A percentile compares a stretch with the other conserved stretches of the same genome.
Conservation (phyloP, 768 basidiomycete species). For the Russula sp. region DNA sequence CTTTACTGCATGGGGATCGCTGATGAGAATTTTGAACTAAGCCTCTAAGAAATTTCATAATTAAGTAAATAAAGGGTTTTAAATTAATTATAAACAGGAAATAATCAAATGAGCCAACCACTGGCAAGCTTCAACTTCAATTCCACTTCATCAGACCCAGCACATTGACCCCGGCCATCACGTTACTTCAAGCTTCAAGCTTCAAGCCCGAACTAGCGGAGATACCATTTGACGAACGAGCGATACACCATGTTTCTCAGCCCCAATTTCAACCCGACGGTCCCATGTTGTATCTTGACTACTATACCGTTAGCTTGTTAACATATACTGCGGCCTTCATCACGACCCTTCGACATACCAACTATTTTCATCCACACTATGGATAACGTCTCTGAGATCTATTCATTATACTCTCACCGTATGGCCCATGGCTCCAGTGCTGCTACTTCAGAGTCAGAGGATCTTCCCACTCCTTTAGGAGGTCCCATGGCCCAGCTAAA, state of each 20-base stretch:
- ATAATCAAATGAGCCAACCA: too few species aligned
- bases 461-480: slow-evolving; percentile 23
- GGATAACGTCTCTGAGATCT: slow-evolving; percentile 30
- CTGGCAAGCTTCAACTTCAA: too few species aligned
- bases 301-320: background rate
- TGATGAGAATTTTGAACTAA: slow-evolving; percentile 72
- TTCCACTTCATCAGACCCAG: too few species aligned
- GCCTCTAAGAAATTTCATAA: too few species aligned
- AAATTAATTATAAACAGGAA: too few species aligned
- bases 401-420: slow-evolving; percentile 27
- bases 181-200: background rate
- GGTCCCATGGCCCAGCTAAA: background rate
- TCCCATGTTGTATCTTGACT: slow-evolving; percentile 2
- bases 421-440: slow-evolving; percentile 15
- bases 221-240: too few species aligned
- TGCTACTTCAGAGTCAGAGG: slow-evolving; percentile 11
- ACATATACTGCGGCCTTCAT: background rate
- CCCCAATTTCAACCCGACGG: slow-evolving; percentile 2
- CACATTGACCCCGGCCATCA: too few species aligned
- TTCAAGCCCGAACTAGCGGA: background rate
- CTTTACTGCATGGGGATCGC: slow-evolving; percentile 50
- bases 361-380: background rate
- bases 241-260: background rate
- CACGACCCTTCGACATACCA: background rate
- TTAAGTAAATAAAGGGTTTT: too few species aligned